phyloP scores from a whole-genome alignment of 2,329 filamentous ascomycete genomes.

The Aspergillus hiratsukae region DNA sequence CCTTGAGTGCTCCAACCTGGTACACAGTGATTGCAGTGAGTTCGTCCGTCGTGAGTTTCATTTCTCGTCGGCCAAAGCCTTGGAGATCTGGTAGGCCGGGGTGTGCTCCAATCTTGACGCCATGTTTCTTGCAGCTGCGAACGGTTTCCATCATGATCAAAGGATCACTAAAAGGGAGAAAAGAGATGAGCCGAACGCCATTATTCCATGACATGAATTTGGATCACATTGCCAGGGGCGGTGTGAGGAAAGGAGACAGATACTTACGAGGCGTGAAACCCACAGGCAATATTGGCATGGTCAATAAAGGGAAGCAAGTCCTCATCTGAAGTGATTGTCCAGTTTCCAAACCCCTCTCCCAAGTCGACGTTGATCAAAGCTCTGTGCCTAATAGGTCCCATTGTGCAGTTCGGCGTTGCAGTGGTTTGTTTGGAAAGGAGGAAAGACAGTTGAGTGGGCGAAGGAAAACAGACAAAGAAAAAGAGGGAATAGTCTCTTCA shows the following conservation, averaged over 20 bases:
- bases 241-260: too few relatives aligned
- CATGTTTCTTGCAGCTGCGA: constrained; percentile 53
- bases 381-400: too few relatives aligned
- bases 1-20: constrained; percentile 60
- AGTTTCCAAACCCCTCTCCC: constrained; percentile 48
- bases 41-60: constrained; percentile 55
- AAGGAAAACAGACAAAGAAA: too few relatives aligned
- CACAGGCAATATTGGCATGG: constrained; percentile 61
- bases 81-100: constrained; percentile 60
- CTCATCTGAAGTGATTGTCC: constrained; percentile 51
- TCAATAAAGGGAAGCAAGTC: constrained; percentile 59
- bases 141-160: constrained; percentile 61
- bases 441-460: too few relatives aligned
- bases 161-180: too few relatives aligned
- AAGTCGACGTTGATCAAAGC: too few relatives aligned
- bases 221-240: too few relatives aligned
- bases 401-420: too few relatives aligned
- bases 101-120: constrained; percentile 57
- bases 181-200: too few relatives aligned
- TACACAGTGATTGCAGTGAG: constrained; percentile 56
- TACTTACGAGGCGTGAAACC: constrained; percentile 55
- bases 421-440: too few relatives aligned
- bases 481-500: too few relatives aligned
- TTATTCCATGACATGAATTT: too few relatives aligned
- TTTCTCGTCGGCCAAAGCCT: constrained; percentile 61